Evolutionary conservation across 2,329 filamentous ascomycete species (phyloP), one percentile per base, ranked within the genome.

Genomic region (Ophiostoma ips): DNA sequence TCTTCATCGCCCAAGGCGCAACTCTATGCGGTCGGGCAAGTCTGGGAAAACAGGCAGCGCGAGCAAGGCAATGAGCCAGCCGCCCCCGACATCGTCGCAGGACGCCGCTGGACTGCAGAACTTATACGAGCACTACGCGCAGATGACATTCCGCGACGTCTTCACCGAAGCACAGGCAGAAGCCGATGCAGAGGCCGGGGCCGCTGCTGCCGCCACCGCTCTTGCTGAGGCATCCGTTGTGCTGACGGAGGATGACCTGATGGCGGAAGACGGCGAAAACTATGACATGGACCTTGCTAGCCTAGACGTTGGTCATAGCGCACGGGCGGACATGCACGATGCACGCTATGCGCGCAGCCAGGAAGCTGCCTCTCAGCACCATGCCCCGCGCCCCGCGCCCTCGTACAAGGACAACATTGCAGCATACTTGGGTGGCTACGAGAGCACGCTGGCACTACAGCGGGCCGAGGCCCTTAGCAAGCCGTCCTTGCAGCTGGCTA

Each of bases 61-160:
- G 5, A 24, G 28, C 28, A 31, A 45, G n/a, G 13, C 43, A 13
- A 18, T 2, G 19, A 45, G 31, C 7, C 28, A 45, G 33, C 48
- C 46, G 33, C 15, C 19, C 19, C 37, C 19, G 13, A 50, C 55
- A 50, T 13, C 52, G 52, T 16, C 52, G 35, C 19, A 55, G 53
- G 54, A 56, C 53, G 51, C 48, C 21, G 38, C 11, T 15, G 69
- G 68, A 3, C 59, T 77, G 19, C 66, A 73, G 40, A 70, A 71
- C 48, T 63, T 79, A 3, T 78, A 79, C 57, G 66, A 75, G 50
- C 73, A 79, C 57, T 78, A 79, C 57, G 76, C 79, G 59, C 69
- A 76, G 55, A 72, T 71, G 65, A 71, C 73, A 0, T 71, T 75
- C 51, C 69, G 69, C 13, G 62, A 72, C 36, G 61, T 70, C 3